These are phyloP conservation scores for Fusarium sp. DNA, from an alignment of 2,329 filamentous ascomycete genomes.

Conservation along the genomic window DNA sequence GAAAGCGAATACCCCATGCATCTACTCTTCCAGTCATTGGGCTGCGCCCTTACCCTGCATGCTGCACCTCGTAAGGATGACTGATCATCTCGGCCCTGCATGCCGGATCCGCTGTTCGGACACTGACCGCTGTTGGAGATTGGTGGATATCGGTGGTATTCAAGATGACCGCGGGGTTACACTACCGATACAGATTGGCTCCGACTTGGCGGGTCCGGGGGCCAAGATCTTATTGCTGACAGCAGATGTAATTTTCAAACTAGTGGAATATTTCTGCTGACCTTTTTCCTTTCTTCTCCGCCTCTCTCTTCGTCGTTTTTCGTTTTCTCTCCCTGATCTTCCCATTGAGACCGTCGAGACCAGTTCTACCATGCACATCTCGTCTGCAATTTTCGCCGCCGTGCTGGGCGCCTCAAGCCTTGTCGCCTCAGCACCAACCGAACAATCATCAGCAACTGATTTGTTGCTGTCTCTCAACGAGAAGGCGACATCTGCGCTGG, in stretches of 20 bases:
- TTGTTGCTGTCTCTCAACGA: not conserved
- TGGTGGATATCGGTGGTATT: not conserved
- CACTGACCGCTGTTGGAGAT: not conserved
- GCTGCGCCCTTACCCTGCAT: not conserved
- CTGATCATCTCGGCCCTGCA: not conserved
- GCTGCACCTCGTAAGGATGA: not conserved
- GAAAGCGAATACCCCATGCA: not conserved
- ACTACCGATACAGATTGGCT: not conserved
- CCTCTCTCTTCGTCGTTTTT: fast-evolving
- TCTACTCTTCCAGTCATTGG: not conserved
- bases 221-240: not conserved
- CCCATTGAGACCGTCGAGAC: fast-evolving
- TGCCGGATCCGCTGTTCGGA: not conserved
- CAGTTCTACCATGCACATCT: not conserved
- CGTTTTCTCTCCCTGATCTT: fast-evolving
- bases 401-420: not conserved
- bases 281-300: not conserved
- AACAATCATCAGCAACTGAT: not conserved
- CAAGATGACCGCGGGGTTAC: not conserved
- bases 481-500: not conserved
- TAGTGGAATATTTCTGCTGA: not conserved
- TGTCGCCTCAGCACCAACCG: not conserved
- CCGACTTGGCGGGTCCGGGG: not conserved
- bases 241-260: not conserved
- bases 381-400: not conserved